Base-by-base conservation (phyloP, 2,329 filamentous ascomycete species). In the Cordyceps cicadae region DNA sequence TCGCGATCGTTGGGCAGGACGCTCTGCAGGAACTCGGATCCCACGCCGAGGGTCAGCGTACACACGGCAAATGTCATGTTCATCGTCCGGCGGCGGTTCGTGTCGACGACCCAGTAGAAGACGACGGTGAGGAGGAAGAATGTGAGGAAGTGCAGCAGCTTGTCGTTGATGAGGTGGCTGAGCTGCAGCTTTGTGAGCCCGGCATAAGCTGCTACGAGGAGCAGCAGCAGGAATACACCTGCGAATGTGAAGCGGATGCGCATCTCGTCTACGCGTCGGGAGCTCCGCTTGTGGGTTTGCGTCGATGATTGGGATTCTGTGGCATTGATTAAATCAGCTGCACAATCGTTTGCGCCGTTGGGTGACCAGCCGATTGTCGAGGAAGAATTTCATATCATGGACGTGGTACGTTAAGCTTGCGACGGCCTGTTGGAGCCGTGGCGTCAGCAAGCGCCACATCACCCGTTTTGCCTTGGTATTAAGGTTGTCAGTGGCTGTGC, bases 101-200 rank as follows among this genome's bases (percentile, higher is more conserved):
- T 95, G 73, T 99, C 94, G 68, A 97, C 77, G 71, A 97, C 89
- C 92, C 94, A 99, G 84, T 99, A 99, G 81, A 97, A 97, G 67
- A 83, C 77, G 65, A 89, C 75, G 17, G 93, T 96, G 58, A 99
- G 82, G 66, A 90, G 71, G 80, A 97, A 96, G 79, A 99, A 97
- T 68, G 89, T 92, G 62, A 92, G 64, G 67, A 89, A 81, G 75
- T 97, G 94, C 32, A 97, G 82, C 69, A 89, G 78, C 75, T 99
- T 97, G 81, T 97, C 92, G 78, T 95, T 92, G 71, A 93, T 82
- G 69, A 80, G 72, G 63, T 75, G 67, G 64, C 76, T 76, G 66
- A 84, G 69, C 65, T 86, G 81, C 59, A 86, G 71, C 45, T 81
- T 77, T 37, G 90, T 87, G 61, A 97, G 87, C 66, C 92, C 92